A percentile compares a stretch with the other conserved stretches of the same genome.
Evolutionary conservation across 2,329 filamentous ascomycete species (phyloP).

Genomic region (Scedosporium boydii): DNA sequence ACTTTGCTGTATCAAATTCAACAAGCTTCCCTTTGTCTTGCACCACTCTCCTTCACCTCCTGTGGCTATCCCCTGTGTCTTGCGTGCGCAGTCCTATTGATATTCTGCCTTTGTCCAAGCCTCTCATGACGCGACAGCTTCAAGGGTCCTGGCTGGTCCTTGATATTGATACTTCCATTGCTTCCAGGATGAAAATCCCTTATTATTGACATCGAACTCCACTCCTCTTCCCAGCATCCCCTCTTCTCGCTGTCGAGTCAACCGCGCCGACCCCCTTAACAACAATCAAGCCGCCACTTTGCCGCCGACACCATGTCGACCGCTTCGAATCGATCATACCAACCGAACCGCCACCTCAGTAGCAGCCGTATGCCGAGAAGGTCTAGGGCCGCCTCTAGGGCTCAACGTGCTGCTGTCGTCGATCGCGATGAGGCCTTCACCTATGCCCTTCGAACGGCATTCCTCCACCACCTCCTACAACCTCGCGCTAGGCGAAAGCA

Average conservation of each 20-base stretch:
- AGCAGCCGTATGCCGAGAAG: constrained; percentile 28
- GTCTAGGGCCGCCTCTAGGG: constrained; percentile 34
- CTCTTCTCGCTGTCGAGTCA: background rate
- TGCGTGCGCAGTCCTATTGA: background rate
- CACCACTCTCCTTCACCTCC: background rate
- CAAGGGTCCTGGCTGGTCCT: background rate
- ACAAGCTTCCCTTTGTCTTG: background rate
- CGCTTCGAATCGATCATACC: constrained; percentile 23
- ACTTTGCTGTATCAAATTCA: too few relatives aligned
- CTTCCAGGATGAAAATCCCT: background rate
- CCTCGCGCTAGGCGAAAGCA: constrained; percentile 84
- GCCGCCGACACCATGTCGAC: constrained; percentile 8
- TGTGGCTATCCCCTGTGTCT: background rate
- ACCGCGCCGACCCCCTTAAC: background rate
- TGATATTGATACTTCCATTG: background rate
- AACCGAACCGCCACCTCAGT: constrained; percentile 35
- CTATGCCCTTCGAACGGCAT: constrained; percentile 83
- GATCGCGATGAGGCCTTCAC: constrained; percentile 77
- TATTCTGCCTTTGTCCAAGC: background rate
- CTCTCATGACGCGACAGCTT: background rate
- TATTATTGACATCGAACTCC: background rate
- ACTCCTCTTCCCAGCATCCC: background rate
- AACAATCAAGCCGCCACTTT: background rate
- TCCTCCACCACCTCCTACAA: constrained; percentile 85
- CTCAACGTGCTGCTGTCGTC: constrained; percentile 34